Base-by-base conservation (phyloP, 2,329 filamentous ascomycete genomes). In the Trichoderma sp. region DNA sequence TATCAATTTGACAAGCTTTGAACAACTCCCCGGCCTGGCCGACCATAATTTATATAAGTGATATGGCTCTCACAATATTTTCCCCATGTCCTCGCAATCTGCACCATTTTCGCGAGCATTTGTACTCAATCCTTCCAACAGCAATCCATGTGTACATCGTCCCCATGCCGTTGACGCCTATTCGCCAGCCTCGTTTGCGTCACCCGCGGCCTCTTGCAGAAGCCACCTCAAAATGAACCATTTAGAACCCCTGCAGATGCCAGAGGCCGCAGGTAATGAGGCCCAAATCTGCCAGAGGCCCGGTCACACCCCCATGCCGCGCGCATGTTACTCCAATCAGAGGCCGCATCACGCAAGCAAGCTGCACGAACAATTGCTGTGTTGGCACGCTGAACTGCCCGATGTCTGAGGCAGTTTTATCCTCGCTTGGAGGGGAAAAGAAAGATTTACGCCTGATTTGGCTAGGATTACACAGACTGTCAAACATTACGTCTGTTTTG, bases 271-370 rank as follows among this genome's bases (percentile, higher is more conserved):
- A 34, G 6, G 1, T 8, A 21, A 7, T 12, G 47, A 57, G 24
- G 2, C 53, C 65, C 7, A 6, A 32, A 32, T 47, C 53, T 39
- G 65, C 65, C 18, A 43, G 65, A 68, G 65, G 53, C 65, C 53
- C 3, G 64, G 14, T 28, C 39, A 28, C 65, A 26, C 65, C 15
- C 24, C 34, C 34, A 56, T 56, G n/a, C 8, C 5, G 12, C 24
- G 36, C 57, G 36, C 36, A 26, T 3, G 8, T 11, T 18, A 11
- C 28, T 60, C 65, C 65, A 68, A 68, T 68, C 53, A 60, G 65
- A 68, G 53, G 34, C 18, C 32, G 51, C 65, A 47, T 60, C 53
- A 18, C 15, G 32, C 47, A 53, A 26, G 14, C 28, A 21, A 14
- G 18, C 28, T 34, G 32, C 51, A 11, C 9, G 5, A 34, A 36